phyloP scores from a whole-genome alignment of 345 rosid species.

The Eucalyptus pumila region DNA sequence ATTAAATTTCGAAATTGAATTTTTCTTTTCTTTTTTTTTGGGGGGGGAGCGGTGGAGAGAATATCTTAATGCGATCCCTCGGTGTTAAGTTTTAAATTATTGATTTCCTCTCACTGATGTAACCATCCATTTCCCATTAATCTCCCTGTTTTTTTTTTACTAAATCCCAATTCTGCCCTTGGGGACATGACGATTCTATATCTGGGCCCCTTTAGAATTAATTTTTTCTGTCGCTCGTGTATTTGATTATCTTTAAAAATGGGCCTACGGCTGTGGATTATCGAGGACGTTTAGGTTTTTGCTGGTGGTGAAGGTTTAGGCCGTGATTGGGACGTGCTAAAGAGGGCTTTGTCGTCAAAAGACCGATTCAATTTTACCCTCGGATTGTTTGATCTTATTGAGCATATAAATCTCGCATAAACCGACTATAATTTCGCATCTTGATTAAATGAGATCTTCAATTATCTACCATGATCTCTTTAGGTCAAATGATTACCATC shows the following conservation, averaged over 20 bases:
- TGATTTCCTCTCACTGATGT: neutral
- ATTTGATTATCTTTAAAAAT: neutral
- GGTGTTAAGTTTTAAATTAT: neutral
- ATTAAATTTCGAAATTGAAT: neutral
- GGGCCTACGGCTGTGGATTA: neutral
- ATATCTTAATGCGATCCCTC: neutral
- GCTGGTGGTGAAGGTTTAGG: neutral
- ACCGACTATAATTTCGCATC: fast-evolving
- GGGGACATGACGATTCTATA: neutral
- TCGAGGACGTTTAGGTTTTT: neutral
- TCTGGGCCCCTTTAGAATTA: neutral
- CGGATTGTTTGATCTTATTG: neutral
- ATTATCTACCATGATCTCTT: neutral
- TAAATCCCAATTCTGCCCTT: neutral
- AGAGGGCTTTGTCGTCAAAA: neutral
- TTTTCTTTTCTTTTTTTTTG: neutral
- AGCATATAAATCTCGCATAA: neutral
- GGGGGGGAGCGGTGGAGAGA: neutral
- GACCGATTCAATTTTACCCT: neutral
- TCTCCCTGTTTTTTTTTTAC: neutral
- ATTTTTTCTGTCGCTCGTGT: neutral
- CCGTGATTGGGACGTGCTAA: neutral
- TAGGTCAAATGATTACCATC: neutral
- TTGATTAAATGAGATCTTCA: neutral
- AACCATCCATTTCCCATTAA: neutral